Base-by-base conservation (phyloP, 768 basidiomycete genomes). In the Boletus eberwhitei region DNA sequence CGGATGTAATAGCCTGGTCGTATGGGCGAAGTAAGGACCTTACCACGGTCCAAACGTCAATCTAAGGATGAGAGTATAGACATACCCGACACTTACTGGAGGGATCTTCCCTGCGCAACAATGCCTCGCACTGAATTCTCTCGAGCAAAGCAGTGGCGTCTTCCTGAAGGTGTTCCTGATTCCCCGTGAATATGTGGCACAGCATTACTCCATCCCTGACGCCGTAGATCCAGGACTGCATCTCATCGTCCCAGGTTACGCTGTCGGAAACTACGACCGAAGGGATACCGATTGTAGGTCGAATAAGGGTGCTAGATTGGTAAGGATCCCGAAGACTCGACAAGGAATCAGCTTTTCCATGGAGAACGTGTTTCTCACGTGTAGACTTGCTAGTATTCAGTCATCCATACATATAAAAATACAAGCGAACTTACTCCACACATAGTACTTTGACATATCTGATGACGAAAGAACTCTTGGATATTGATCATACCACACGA, bases 151-250 rank as follows among this genome's bases (percentile, higher is more conserved):
- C 50, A 2, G 72, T 73, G 13, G 79, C 73, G 2, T 70, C 68
- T 42, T 38, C 50, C 59, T 83, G 81, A 42, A 80, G 62, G 4
- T 48, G 32, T n/a, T 64, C 59, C 16, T 68, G 57, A 54, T 83
- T 83, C n/a, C 77, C 70, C 1, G 78, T 79, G 57, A 81, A 83
- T 40, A 83, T 54, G 52, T 83, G 81, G 22, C 71, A 70, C 16
- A 75, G 66, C 17, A 43, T 64, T 3, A 66, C 65, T 14, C 56
- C 55, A 14, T 59, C 52, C 17, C 50, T 66, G 50, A 67, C 17
- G n/a, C 17, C n/a, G 51, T 68, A 64, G 16, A 48, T 52, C 59
- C 62, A 64, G 21, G 66, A 64, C 22, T 63, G 62, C 65, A 74
- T 74, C 17, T 59, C 63, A 40, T 73, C 62, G 22, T 67, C 63